A percentile compares a stretch with the other conserved stretches of the same genome.
Evolutionary conservation across 331 rosid genomes (phyloP).

Genomic region (Rosa hybrid): DNA sequence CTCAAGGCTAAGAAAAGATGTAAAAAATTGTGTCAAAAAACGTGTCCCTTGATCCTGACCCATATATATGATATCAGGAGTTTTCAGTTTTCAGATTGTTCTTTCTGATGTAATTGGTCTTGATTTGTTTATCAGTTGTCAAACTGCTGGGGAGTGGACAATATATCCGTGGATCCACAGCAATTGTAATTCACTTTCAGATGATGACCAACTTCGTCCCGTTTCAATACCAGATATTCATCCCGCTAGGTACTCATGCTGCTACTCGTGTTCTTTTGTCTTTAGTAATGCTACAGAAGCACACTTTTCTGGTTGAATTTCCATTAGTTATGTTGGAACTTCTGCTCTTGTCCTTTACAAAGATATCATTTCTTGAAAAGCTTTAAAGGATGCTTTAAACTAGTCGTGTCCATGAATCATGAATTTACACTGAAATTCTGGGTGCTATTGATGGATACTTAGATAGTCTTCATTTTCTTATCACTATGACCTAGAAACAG

Average conservation of each 20-base stretch:
- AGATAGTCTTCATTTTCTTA: neutral
- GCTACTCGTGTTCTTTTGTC: slow-evolving; percentile 8
- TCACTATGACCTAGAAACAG: neutral
- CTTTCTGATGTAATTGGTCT: slow-evolving; percentile 23
- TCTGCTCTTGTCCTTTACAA: neutral
- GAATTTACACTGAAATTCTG: neutral
- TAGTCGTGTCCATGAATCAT: neutral
- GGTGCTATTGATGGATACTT: neutral
- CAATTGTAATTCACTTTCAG: slow-evolving; percentile 89
- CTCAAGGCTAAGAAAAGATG: too few relatives aligned
- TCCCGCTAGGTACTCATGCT: slow-evolving; percentile 77
- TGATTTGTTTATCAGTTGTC: slow-evolving; percentile 51
- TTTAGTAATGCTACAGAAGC: neutral
- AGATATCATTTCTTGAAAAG: neutral
- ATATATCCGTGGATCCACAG: slow-evolving; percentile 97
- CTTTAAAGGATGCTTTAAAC: neutral
- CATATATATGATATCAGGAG: too few relatives aligned
- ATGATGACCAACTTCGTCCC: slow-evolving; percentile 85
- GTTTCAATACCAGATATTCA: slow-evolving; percentile 84
- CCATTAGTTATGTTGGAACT: neutral
- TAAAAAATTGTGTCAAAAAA: too few relatives aligned
- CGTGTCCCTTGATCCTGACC: too few relatives aligned
- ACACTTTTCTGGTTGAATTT: neutral
- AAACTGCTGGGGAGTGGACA: slow-evolving; percentile 76
- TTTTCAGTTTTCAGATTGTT: slow-evolving; percentile 10